Evolutionary conservation across 2,329 filamentous ascomycete species (phyloP).

Genomic region (Hypoxylon sp.): DNA sequence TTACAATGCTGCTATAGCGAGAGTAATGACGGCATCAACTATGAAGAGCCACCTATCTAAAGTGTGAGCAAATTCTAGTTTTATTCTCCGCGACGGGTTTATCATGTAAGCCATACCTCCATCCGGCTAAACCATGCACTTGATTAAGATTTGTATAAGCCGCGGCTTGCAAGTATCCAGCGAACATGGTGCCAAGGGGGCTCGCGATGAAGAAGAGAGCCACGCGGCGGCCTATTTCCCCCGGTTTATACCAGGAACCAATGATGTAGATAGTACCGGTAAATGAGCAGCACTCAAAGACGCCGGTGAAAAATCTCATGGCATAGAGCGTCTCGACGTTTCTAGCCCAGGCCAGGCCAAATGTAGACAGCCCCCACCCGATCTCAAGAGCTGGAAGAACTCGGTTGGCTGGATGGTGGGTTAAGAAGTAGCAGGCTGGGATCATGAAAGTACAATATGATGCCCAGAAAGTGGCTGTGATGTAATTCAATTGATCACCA

Average conservation of each 20-base stretch:
- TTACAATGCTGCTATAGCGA: conserved; percentile 65
- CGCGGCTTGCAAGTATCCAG: conserved; percentile 67
- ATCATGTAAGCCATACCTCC: conserved; percentile 54
- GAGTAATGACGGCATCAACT: conserved; percentile 71
- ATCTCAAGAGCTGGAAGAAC: conserved; percentile 53
- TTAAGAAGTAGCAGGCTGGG: conserved; percentile 58
- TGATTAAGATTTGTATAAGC: conserved; percentile 68
- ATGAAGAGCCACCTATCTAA: conserved; percentile 66
- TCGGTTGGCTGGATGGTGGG: conserved; percentile 56
- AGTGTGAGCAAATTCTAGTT: conserved; percentile 5
- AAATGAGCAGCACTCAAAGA: conserved; percentile 53
- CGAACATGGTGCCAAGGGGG: conserved; percentile 66
- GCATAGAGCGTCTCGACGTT: conserved; percentile 55
- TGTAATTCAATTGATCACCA: conserved; percentile 56
- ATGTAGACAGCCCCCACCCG: conserved; percentile 54
- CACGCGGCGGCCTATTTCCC: conserved; percentile 62
- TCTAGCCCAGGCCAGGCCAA: conserved; percentile 53
- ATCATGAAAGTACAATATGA: conserved; percentile 60
- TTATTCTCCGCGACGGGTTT: not conserved
- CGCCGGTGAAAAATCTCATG: conserved; percentile 56
- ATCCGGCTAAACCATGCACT: conserved; percentile 64
- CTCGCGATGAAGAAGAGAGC: conserved; percentile 66
- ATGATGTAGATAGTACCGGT: conserved; percentile 55
- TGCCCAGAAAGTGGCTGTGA: conserved; percentile 55
- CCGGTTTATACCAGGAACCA: conserved; percentile 56